Evolutionary conservation across 306 rosid genomes (phyloP), one percentile per base, ranked within the genome.

Genomic region (Quercus agrifolia): DNA sequence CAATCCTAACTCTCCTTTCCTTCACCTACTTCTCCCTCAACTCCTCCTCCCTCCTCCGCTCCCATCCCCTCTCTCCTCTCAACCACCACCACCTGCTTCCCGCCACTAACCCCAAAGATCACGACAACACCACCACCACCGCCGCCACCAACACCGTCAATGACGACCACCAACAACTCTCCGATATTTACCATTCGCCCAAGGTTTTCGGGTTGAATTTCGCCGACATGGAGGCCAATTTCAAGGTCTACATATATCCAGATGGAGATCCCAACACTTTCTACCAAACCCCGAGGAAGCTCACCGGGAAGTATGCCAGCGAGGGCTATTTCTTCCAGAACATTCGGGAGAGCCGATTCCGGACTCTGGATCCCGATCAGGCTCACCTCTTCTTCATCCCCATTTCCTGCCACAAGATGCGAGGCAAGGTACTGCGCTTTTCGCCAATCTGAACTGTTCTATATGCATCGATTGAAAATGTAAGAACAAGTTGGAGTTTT

Each of bases 251-350:
- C n/a, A 88, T 93, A 66, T 95, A 95, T 75, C 94, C 97, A 6
- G 98, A 95, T 71, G 98, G 99, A 14, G 99, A 92, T 91, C 89
- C 97, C 68, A 91, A 92, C 2, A 92, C 99, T 19, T 95, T 83
- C 70, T 95, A 91, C 80, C 99, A 95, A 86, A 95, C 98, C 17
- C 99, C 99, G 13, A 89, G 99, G 78, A 95, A 95, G 86, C 92
- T 95, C 62, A 95, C 99, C 1, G 99, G 98, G 5, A 95, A 95
- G 86, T 95, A 95, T 25, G 87, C 99, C 2, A 93, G 98, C 57
- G 97, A 95, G 78, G 99, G 99, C 0, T 95, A 90, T 76, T 95
- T 95, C 84, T 95, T 95, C 79, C 97, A 95, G 92, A 95, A 95
- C 74, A 93, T 95, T 31, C 78, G 97, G 49, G 98, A 95, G 85